Base-by-base conservation (phyloP, 2,329 filamentous ascomycete genomes). In the Botrytis elliptica region DNA sequence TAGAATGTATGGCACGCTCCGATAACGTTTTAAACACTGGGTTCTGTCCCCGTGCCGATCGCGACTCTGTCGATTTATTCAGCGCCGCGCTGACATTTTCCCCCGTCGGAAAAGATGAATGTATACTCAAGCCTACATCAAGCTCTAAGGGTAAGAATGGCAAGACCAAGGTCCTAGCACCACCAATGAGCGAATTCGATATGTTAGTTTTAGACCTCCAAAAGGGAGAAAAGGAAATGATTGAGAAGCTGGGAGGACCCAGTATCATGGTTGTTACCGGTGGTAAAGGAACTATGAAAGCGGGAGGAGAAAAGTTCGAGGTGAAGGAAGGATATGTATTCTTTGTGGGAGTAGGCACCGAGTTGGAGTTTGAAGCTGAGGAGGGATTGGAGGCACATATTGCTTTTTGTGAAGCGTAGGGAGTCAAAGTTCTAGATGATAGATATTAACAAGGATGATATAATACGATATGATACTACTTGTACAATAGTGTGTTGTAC, bases 1-100 rank as follows among this genome's bases (percentile, higher is more conserved):
- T 98, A 81, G 95, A 98, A 84, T 98, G 95, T 86, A 98, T 98
- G 95, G 95, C 95, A 0, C 92, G 93, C 10, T 97, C 93, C n/a
- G 95, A 98, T 87, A 98, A 98, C 77, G 91, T 94, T 2, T 84
- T 94, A 68, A 93, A 92, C 81, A 89, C 88, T 0, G 92, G 92
- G 0, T 93, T 95, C 84, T 94, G 91, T 77, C 91, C 92, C 0
- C 85, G 85, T 1, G 87, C 88, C 0, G 89, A 92, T 65, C 85
- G 91, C 20, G 87, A 92, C 78, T 88, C 85, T 62, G 84, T 90
- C 38, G 89, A 92, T 29, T 80, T 90, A 42, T 94, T 94, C 81
- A 85, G 85, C 36, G 83, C 87, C 5, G 86, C 87, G 1, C 80
- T 94, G 29, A 91, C 88, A 0, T 94, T 93, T 83, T 84, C 84